phyloP scores from a whole-genome alignment of 768 basidiomycete genomes.

The Baorangia bicolor region DNA sequence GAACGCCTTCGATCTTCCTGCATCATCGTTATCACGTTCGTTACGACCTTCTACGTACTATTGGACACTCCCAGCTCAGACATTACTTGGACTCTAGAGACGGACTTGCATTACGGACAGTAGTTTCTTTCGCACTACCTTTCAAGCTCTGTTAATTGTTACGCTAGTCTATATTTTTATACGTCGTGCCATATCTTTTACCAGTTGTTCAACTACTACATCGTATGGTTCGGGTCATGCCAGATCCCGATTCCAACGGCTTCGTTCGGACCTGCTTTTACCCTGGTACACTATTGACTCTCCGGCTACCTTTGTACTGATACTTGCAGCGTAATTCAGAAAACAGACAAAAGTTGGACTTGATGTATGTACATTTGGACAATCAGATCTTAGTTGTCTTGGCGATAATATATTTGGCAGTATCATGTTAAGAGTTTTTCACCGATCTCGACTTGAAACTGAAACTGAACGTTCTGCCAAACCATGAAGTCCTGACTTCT shows the following conservation, averaged over 20 bases:
- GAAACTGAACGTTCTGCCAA: neutral
- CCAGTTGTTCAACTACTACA: conserved; percentile 5
- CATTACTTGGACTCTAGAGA: conserved; percentile 26
- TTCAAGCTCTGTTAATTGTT: conserved; percentile 25
- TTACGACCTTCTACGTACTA: conserved; percentile 23
- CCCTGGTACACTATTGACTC: conserved; percentile 13
- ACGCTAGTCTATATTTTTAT: conserved; percentile 30
- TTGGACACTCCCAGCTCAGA: conserved; percentile 22
- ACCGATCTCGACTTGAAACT: too few relatives aligned
- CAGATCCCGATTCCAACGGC: neutral
- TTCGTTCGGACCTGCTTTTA: conserved; percentile 12
- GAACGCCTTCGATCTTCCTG: conserved; percentile 11
- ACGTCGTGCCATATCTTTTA: conserved; percentile 19
- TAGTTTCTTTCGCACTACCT: conserved; percentile 9
- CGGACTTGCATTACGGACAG: conserved; percentile 26
- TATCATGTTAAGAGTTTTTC: neutral
- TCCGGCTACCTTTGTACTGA: conserved; percentile 6
- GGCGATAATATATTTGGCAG: neutral
- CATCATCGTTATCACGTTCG: conserved; percentile 19
- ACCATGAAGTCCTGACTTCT: neutral
- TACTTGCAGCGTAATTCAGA: conserved; percentile 29
- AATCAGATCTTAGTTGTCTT: neutral
- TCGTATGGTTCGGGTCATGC: neutral
- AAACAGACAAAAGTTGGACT: conserved; percentile 80
- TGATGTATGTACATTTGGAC: conserved; percentile 61